These are phyloP conservation scores for Didymella pomorum DNA, from an alignment of 2,329 filamentous ascomycete genomes.

Conservation along the genomic window DNA sequence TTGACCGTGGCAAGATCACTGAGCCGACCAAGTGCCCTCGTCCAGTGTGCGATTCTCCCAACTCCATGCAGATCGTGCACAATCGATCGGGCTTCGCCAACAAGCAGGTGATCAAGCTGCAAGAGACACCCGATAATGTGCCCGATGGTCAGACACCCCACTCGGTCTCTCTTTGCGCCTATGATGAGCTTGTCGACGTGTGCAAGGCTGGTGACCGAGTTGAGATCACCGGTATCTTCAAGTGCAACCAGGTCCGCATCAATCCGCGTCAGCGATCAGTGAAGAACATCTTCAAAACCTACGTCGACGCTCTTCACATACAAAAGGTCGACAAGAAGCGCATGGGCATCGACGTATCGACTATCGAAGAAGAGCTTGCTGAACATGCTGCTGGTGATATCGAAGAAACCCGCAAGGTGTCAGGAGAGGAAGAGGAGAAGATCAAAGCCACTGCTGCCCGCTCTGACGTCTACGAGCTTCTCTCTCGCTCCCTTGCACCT, in stretches of 20 bases:
- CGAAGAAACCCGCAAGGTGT: conserved; percentile 84
- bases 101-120: conserved; percentile 98
- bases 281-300: conserved; percentile 97
- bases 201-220: conserved; percentile 98
- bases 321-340: conserved; percentile 97
- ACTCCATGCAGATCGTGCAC: conserved; percentile 98
- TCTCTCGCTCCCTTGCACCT: conserved; percentile 88
- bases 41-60: conserved; percentile 79
- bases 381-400: conserved; percentile 74
- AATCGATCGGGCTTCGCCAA: conserved; percentile 95
- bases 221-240: conserved; percentile 95
- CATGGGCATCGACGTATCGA: conserved; percentile 88
- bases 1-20: conserved; percentile 94
- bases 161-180: conserved; percentile 93
- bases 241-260: conserved; percentile 89
- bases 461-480: conserved; percentile 89
- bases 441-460: conserved; percentile 83
- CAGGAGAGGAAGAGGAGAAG: conserved; percentile 85
- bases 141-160: conserved; percentile 97
- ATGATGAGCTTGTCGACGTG: conserved; percentile 95
- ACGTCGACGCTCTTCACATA: conserved; percentile 92
- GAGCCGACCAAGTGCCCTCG: conserved; percentile 92
- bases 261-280: conserved; percentile 92
- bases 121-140: conserved; percentile 94
- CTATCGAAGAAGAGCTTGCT: conserved; percentile 82